A percentile compares a stretch with the other conserved stretches of the same genome.
phyloP scores from a whole-genome alignment of 257 asterid genomes.

The Orobanche coerulescens region DNA sequence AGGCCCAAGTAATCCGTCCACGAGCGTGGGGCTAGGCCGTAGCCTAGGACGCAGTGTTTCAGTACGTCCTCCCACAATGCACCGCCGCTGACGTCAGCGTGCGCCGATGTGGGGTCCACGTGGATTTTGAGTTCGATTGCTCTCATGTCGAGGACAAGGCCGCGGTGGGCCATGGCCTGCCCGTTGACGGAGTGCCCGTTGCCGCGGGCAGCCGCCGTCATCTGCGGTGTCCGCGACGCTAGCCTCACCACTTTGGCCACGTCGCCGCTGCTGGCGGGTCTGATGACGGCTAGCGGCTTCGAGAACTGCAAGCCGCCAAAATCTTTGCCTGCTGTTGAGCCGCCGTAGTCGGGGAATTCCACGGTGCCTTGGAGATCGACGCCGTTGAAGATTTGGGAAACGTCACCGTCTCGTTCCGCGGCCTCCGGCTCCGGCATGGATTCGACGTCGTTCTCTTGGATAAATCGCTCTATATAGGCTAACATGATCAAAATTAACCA shows the following conservation, averaged over 20 bases:
- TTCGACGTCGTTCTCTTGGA: conserved; percentile 47
- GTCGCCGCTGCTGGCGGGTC: conserved; percentile 46
- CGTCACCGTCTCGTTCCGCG: conserved; percentile 26
- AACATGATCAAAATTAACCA: no score
- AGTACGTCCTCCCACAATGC: conserved; percentile 87
- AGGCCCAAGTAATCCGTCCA: conserved; percentile 89
- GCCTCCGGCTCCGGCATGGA: conserved; percentile 35
- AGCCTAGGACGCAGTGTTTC: conserved; percentile 40
- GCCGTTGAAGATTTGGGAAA: conserved; percentile 30
- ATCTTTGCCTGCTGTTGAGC: conserved; percentile 40
- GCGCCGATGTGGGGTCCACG: conserved; percentile 28
- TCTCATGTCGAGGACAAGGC: conserved; percentile 63
- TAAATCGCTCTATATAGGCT: conserved; percentile 58
- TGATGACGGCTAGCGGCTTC: conserved; percentile 57
- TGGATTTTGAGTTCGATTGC: conserved; percentile 29
- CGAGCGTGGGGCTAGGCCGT: conserved; percentile 70
- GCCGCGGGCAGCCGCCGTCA: conserved; percentile 90
- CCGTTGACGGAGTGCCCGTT: conserved; percentile 97
- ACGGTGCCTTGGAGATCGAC: conserved; percentile 39
- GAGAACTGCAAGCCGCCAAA: conserved; percentile 64
- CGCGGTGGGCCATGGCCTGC: conserved; percentile 83
- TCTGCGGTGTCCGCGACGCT: conserved; percentile 41
- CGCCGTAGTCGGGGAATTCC: conserved; percentile 26
- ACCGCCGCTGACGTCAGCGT: conserved; percentile 84
- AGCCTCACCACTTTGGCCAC: conserved; percentile 45